Evolutionary conservation across 225 moss, liverwort and hornwort genomes (phyloP), one percentile per base, ranked within the genome.

Genomic region (Marchantia paleacea): DNA sequence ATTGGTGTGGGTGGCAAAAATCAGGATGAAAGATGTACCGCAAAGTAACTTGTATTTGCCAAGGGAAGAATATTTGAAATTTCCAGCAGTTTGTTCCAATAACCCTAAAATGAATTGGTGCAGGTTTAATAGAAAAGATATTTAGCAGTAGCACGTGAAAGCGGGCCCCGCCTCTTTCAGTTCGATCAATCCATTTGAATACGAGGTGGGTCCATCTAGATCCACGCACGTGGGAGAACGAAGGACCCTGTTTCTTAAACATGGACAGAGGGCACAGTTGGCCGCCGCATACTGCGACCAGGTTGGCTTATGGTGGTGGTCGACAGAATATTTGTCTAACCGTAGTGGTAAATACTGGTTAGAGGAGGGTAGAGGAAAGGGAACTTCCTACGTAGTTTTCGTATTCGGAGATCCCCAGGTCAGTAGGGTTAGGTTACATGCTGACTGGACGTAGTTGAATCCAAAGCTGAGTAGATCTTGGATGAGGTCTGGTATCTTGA

Each of bases 401-500:
- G 12, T 39, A 31, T 14, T 48, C 10, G 13, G 49, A 49, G 49
- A 49, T 70, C 50, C 70, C 70, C 28, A 48, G 22, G 4, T 22
- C 47, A 22, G 15, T 20, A 39, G 49, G 30, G 4, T 49, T 48
- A 49, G 6, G 62, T 48, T 48, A 1, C 51, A 52, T 22, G 72
- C 72, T 73, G 72, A 51, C 72, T 52, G 12, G 24, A 73, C 73
- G 50, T 52, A 0, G 24, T 51, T n/a, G 51, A 73, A 12, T 73
- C 7, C 25, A 14, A 54, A 6, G 73, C 24, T 73, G 73, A 73
- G 7, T 53, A 68, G 30, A n/a, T 68, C 52, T 11, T 13, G 53
- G 73, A 73, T 73, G 52, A 73, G 73, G 73, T 52, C 73, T 25
- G 73, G 53, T 10, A 53, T n/a, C 30, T 22, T 6, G 62, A 22